Conservation (phyloP, 1,284 basidiomycete genomes). For the Apiotrichum gracile region DNA sequence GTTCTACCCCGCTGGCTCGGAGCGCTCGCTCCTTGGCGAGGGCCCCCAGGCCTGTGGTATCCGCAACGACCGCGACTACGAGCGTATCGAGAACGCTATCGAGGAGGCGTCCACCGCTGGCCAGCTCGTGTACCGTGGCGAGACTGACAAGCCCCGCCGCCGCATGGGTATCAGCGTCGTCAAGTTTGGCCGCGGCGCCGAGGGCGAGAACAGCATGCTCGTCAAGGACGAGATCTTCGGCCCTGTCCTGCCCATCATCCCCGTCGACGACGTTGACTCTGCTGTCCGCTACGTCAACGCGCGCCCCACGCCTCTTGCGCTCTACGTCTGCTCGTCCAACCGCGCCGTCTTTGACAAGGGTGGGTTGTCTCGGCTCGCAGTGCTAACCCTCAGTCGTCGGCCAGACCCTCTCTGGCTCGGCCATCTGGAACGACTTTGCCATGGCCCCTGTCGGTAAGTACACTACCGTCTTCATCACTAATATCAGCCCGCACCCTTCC, state of each 20-base stretch:
- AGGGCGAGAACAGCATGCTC: conserved; percentile 55
- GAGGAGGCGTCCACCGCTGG: conserved; percentile 59
- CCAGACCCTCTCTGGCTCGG: conserved; percentile 39
- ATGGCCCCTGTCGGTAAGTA: conserved; percentile 29
- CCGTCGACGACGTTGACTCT: conserved; percentile 63
- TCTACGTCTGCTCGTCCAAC: conserved; percentile 43
- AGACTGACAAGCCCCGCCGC: conserved; percentile 53
- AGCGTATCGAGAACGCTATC: conserved; percentile 60
- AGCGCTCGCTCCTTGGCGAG: conserved; percentile 48
- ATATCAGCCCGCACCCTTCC: conserved; percentile 36
- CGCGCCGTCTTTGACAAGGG: conserved; percentile 33
- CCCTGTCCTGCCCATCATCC: conserved; percentile 67
- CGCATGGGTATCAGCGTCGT: conserved; percentile 47
- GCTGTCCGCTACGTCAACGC: conserved; percentile 65
- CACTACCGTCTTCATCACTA: not conserved
- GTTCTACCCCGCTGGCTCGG: conserved; percentile 38
- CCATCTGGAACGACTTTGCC: conserved; percentile 45
- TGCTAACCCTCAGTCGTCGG: conserved; percentile 28
- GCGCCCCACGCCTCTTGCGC: conserved; percentile 38
- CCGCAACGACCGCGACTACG: conserved; percentile 55
- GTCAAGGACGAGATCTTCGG: conserved; percentile 72
- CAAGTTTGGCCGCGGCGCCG: conserved; percentile 55
- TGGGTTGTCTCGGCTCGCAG: conserved; percentile 9
- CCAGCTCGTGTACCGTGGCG: conserved; percentile 63
- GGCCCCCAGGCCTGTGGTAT: conserved; percentile 53